Conservation (phyloP, 1,139 yeast species). For the Lodderomyces beijingensis region DNA sequence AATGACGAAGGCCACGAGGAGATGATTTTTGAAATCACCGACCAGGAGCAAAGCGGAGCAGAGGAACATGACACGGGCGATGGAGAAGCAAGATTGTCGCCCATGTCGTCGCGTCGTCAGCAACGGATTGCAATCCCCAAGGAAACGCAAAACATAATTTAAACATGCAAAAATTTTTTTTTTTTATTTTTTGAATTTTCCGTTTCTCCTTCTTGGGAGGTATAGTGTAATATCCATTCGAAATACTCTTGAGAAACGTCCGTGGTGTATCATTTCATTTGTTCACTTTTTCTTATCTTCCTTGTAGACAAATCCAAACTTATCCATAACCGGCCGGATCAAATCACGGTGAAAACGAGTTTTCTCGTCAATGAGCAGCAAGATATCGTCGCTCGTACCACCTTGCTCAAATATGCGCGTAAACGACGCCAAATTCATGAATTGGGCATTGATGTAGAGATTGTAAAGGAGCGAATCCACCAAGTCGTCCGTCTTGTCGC, state of each 20-base stretch:
- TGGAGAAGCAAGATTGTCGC: slow-evolving; percentile 1
- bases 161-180: not conserved
- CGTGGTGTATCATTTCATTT: too few species aligned
- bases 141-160: slow-evolving; percentile 15
- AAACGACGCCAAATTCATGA: slow-evolving; percentile 15
- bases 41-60: slow-evolving; percentile 13
- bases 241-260: too few species aligned
- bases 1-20: slow-evolving; percentile 22
- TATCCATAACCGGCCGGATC: slow-evolving; percentile 11
- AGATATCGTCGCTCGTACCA: slow-evolving; percentile 11
- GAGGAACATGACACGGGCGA: not conserved
- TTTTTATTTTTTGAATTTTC: not conserved
- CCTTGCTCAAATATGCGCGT: too few species aligned
- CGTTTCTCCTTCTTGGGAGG: not conserved
- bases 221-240: too few species aligned
- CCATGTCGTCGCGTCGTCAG: slow-evolving; percentile 10
- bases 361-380: slow-evolving; percentile 10
- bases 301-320: slow-evolving; percentile 11
- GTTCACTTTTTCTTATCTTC: too few species aligned
- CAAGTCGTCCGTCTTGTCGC: slow-evolving; percentile 36
- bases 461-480: slow-evolving; percentile 36
- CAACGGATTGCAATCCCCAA: slow-evolving; percentile 16
- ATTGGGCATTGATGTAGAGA: slow-evolving; percentile 23
- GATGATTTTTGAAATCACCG: slow-evolving; percentile 30
- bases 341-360: slow-evolving; percentile 12